Conservation (phyloP, 495 filamentous ascomycete species). For the Lepidopterella palustris region DNA sequence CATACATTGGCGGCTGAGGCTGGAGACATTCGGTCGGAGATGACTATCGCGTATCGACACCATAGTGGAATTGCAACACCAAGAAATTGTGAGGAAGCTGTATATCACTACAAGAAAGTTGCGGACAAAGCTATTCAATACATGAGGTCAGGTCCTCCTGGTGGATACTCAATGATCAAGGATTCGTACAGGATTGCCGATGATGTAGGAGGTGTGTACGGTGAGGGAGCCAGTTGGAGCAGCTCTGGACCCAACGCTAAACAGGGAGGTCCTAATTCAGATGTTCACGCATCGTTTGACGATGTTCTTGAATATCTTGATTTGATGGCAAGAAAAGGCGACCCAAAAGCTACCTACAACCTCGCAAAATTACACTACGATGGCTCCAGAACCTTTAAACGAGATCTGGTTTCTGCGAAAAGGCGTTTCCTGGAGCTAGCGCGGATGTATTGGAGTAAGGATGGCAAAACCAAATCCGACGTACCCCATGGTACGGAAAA, state of each 20-base stretch:
- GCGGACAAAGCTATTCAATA: conserved; percentile 89
- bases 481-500: conserved; percentile 60
- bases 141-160: conserved; percentile 83
- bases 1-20: conserved; percentile 87
- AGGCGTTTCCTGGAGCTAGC: conserved; percentile 78
- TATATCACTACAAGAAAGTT: conserved; percentile 82
- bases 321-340: conserved; percentile 86
- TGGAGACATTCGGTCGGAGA: conserved; percentile 80
- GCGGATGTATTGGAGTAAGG: conserved; percentile 80
- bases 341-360: conserved; percentile 85
- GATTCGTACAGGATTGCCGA: conserved; percentile 79
- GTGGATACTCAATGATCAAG: conserved; percentile 67
- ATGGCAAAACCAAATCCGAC: conserved; percentile 52
- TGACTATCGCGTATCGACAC: conserved; percentile 87
- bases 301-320: conserved; percentile 94
- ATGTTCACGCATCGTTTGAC: conserved; percentile 75
- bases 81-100: conserved; percentile 78
- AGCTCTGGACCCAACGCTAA: conserved; percentile 84
- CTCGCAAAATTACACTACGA: conserved; percentile 88
- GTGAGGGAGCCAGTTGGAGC: conserved; percentile 84
- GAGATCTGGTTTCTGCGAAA: conserved; percentile 67
- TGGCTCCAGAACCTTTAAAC: conserved; percentile 66
- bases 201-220: conserved; percentile 87
- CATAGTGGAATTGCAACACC: conserved; percentile 78
- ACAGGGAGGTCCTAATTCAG: conserved; percentile 60